Evolutionary conservation across 371 early-diverging fungal species (phyloP).

Genomic region (Zopfochytrium polystomum): DNA sequence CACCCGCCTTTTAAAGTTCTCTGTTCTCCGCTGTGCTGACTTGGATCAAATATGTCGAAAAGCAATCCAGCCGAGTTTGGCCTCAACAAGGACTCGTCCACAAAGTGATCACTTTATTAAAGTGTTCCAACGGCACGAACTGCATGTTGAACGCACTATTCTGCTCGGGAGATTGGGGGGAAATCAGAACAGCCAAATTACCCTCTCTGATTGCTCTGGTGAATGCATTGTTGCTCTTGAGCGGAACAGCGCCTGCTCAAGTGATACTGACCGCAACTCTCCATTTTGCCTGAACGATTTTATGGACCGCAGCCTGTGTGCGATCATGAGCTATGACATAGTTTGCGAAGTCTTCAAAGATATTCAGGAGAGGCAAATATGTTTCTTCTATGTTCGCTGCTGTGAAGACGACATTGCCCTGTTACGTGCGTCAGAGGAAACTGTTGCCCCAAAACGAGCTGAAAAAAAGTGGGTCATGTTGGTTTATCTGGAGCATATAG

Average conservation of each 20-base stretch:
- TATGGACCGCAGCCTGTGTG: not conserved
- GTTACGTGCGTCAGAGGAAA: too few relatives aligned
- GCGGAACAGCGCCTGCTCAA: too few relatives aligned
- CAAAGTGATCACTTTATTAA: not conserved
- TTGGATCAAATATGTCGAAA: not conserved
- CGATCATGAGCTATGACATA: not conserved
- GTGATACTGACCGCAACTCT: too few relatives aligned
- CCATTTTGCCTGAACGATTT: too few relatives aligned
- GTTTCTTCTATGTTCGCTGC: not conserved
- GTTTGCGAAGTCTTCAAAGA: not conserved
- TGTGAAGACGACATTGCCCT: not conserved
- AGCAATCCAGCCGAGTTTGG: not conserved
- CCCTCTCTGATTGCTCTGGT: too few relatives aligned
- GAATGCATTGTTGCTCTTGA: too few relatives aligned
- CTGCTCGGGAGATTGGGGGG: not conserved
- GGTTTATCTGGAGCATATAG: not conserved
- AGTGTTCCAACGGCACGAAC: not conserved
- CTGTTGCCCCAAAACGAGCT: not conserved
- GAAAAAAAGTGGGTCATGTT: not conserved
- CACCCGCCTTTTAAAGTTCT: not conserved
- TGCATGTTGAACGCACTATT: not conserved
- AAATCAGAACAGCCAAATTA: not conserved
- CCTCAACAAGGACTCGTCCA: not conserved
- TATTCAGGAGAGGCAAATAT: not conserved
- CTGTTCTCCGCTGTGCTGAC: not conserved